A percentile compares a stretch with the other conserved stretches of the same genome.
phyloP scores from a whole-genome alignment of 164 flowering plant species.

The Paratinospora sagittata region DNA sequence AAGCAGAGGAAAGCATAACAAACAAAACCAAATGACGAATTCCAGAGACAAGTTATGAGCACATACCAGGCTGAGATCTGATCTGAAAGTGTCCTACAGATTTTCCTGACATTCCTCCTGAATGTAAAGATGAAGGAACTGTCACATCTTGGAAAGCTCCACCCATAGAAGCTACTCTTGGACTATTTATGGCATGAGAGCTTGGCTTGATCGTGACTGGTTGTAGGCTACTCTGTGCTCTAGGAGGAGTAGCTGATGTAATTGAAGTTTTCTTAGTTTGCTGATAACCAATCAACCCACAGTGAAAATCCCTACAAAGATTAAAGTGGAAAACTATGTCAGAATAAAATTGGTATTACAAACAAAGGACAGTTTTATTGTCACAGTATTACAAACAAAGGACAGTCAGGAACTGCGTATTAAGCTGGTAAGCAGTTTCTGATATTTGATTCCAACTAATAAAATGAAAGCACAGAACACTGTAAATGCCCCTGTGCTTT shows the following conservation, averaged over 20 bases:
- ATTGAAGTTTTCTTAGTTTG: conserved; percentile 25
- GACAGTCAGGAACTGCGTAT: not conserved
- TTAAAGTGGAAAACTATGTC: not conserved
- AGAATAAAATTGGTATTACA: not conserved
- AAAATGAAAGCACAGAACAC: not conserved
- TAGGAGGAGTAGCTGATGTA: conserved; percentile 8
- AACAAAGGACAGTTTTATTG: no score
- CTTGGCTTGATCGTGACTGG: conserved; percentile 24
- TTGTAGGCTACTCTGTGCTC: conserved; percentile 11
- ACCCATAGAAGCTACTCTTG: conserved; percentile 15
- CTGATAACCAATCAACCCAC: conserved; percentile 51
- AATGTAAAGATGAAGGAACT: conserved; percentile 7
- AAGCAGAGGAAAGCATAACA: not conserved
- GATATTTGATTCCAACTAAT: not conserved
- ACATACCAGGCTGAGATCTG: conserved; percentile 19
- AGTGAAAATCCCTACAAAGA: conserved; percentile 53
- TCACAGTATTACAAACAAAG: no score
- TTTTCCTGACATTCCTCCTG: conserved; percentile 16
- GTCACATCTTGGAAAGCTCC: conserved; percentile 8
- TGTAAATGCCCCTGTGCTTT: not conserved
- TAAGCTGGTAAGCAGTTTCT: not conserved
- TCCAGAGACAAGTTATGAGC: not conserved
- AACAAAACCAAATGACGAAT: not conserved
- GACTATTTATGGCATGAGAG: conserved; percentile 12
- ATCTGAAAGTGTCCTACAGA: conserved; percentile 10